These are phyloP conservation scores for Citeromyces nyonsensis DNA, from an alignment of 805 yeast species.

Conservation along the genomic window DNA sequence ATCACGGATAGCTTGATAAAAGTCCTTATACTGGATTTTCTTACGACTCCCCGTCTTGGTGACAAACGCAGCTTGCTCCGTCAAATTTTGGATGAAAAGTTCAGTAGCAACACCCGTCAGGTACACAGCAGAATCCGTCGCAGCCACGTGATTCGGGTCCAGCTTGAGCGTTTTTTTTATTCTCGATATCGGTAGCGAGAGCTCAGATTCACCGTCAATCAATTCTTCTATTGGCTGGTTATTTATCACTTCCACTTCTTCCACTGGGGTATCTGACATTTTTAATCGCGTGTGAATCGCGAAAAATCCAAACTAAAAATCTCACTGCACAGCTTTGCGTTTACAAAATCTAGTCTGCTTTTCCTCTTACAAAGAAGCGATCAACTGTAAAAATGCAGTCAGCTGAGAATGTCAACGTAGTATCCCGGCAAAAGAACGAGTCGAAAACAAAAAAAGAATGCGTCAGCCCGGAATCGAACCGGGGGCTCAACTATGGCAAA, in stretches of 20 bases:
- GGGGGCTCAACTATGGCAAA: slow-evolving; percentile 3
- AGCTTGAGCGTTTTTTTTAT: slow-evolving; percentile 59
- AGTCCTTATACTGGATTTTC: slow-evolving; percentile 56
- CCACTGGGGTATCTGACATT: too few relatives aligned
- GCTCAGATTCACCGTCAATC: slow-evolving; percentile 5
- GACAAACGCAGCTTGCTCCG: slow-evolving; percentile 52
- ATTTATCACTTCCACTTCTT: too few relatives aligned
- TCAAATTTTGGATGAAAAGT: slow-evolving; percentile 49
- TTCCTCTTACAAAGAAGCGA: too few relatives aligned
- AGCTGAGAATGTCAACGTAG: too few relatives aligned
- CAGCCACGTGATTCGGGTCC: slow-evolving; percentile 58
- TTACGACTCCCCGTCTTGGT: slow-evolving; percentile 56
- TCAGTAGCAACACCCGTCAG: slow-evolving; percentile 71
- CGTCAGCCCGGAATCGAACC: slow-evolving; percentile 4
- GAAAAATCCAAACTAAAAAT: too few relatives aligned
- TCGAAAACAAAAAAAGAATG: not conserved
- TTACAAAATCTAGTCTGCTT: too few relatives aligned
- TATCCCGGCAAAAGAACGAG: too few relatives aligned
- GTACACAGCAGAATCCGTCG: slow-evolving; percentile 60
- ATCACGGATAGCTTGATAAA: slow-evolving; percentile 43
- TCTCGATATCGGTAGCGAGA: slow-evolving; percentile 43
- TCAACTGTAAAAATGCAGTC: too few relatives aligned
- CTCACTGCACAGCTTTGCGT: too few relatives aligned
- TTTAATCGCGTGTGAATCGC: too few relatives aligned
- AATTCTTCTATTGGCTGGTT: not conserved